These are phyloP conservation scores for Leavenworthia alabamica DNA, from an alignment of 345 rosid genomes.

Conservation along the genomic window DNA sequence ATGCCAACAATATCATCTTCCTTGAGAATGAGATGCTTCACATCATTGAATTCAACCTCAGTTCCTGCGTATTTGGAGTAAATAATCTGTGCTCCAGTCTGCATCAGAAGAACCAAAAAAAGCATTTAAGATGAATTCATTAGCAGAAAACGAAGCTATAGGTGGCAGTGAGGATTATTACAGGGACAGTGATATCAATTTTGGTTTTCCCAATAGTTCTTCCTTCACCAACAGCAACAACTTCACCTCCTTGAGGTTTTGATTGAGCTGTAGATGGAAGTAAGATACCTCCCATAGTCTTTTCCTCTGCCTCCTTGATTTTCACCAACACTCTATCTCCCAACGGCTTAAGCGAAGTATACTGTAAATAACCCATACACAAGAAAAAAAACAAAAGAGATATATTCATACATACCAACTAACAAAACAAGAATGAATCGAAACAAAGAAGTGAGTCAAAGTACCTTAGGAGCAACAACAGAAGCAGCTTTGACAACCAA, in stretches of 20 bases:
- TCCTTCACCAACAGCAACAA: conserved; percentile 88
- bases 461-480: conserved; percentile 90
- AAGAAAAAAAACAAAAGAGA: too few relatives aligned
- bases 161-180: conserved; percentile 17
- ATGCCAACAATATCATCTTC: conserved; percentile 92
- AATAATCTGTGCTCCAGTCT: conserved; percentile 74
- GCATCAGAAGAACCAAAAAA: conserved; percentile 5
- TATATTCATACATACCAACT: too few relatives aligned
- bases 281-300: conserved; percentile 74
- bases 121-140: neutral
- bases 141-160: neutral
- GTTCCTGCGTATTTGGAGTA: conserved; percentile 94
- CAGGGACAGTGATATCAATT: conserved; percentile 52
- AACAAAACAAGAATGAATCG: too few relatives aligned
- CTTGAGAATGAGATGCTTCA: conserved; percentile 73
- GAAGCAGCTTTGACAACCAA: conserved; percentile 80
- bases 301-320: conserved; percentile 75
- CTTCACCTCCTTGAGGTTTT: conserved; percentile 92
- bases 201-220: conserved; percentile 57
- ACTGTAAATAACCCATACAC: conserved; percentile 36
- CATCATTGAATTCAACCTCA: conserved; percentile 71
- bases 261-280: conserved; percentile 77
- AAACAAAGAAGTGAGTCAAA: too few relatives aligned
- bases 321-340: conserved; percentile 89
- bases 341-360: conserved; percentile 69